These are phyloP conservation scores for Beauveria sp. DNA, from an alignment of 2,329 filamentous ascomycete genomes.

Conservation along the genomic window DNA sequence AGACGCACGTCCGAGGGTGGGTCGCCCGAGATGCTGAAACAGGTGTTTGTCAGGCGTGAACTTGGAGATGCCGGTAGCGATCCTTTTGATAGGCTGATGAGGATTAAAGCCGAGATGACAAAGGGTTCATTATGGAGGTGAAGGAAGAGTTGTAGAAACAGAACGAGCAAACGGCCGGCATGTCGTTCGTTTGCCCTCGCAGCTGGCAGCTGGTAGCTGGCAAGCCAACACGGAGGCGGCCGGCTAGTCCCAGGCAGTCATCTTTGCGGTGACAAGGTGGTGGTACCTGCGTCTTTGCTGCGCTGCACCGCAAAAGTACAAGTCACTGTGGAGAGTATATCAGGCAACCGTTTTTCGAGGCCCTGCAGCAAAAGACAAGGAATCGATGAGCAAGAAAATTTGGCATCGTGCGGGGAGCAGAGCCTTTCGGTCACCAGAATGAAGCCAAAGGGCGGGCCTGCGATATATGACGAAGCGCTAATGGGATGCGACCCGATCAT, in stretches of 20 bases:
- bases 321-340: not conserved
- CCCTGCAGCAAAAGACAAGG: not conserved
- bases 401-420: slow-evolving; percentile 1
- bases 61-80: not conserved
- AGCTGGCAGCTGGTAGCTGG: not conserved
- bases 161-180: not conserved
- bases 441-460: not conserved
- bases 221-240: not conserved
- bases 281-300: slow-evolving; percentile 3
- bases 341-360: not conserved
- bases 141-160: not conserved
- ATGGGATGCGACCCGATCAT: slow-evolving; percentile 6
- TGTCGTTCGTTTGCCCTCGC: not conserved
- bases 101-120: not conserved
- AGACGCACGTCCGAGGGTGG: slow-evolving; percentile 8
- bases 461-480: not conserved
- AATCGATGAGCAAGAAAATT: not conserved
- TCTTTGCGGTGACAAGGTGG: not conserved
- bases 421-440: not conserved
- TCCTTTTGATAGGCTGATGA: not conserved
- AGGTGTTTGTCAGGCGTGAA: not conserved
- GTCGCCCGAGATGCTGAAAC: slow-evolving; percentile 5
- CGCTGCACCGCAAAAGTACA: not conserved
- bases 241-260: not conserved
- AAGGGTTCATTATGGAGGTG: not conserved